phyloP scores from a whole-genome alignment of 805 yeast genomes.

The baker's yeast (Saccharomyces cerevisiae) region DNA sequence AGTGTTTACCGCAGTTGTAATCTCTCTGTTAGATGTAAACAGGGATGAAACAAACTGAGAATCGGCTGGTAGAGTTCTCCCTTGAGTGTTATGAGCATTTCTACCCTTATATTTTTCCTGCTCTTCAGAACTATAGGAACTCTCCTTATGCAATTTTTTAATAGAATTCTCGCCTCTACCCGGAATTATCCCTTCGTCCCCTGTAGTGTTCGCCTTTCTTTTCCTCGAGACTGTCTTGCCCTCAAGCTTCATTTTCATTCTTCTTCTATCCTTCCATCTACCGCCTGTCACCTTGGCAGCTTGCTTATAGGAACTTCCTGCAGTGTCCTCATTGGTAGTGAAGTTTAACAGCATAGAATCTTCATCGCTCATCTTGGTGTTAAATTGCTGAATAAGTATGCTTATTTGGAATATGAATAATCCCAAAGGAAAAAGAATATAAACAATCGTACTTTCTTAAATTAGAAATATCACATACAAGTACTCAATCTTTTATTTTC shows the following conservation, averaged over 20 bases:
- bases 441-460: not conserved
- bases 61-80: conserved; percentile 2
- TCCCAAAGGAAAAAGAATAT: too few species aligned
- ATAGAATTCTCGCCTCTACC: not conserved
- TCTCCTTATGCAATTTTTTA: not conserved
- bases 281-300: conserved; percentile 55
- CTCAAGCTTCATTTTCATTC: conserved; percentile 41
- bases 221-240: conserved; percentile 33
- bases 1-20: conserved; percentile 29
- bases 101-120: not conserved
- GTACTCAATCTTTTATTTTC: not conserved
- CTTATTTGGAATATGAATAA: not conserved
- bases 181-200: not conserved
- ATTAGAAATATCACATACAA: not conserved
- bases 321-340: conserved; percentile 35
- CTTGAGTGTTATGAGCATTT: not conserved
- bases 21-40: conserved; percentile 62
- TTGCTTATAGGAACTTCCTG: conserved; percentile 14
- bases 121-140: not conserved
- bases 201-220: conserved; percentile 1
- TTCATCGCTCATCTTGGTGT: conserved; percentile 24
- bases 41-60: conserved; percentile 73
- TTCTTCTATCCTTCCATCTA: conserved; percentile 74
- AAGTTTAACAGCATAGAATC: conserved; percentile 60
- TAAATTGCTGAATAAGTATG: not conserved